These are phyloP conservation scores for Chenopodium suecicum DNA, from an alignment of 148 eudicot genomes.

Conservation along the genomic window DNA sequence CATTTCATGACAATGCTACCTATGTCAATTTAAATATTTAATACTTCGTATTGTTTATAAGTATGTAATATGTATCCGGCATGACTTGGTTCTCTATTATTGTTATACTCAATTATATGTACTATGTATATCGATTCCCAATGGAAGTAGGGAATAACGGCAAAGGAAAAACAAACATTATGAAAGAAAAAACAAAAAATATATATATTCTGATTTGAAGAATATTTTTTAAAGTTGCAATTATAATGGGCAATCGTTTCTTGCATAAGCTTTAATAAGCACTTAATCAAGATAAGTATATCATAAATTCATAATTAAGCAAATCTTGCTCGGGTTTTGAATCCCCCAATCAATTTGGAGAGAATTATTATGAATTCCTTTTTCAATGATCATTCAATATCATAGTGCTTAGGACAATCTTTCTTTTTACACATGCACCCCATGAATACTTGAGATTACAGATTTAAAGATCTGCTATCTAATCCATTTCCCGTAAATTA, in stretches of 20 bases:
- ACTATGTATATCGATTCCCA: too few relatives aligned
- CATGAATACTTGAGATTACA: neutral
- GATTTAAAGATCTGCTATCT: neutral
- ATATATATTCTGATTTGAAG: constrained; percentile 19
- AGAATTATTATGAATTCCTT: neutral
- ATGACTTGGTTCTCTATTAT: too few relatives aligned
- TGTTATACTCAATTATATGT: too few relatives aligned
- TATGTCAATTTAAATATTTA: too few relatives aligned
- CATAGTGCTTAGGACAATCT: neutral
- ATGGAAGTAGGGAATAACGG: too few relatives aligned
- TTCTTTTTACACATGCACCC: neutral
- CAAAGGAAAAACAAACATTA: neutral
- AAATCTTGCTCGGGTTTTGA: constrained; percentile 7
- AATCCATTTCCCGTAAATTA: neutral
- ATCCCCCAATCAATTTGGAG: constrained; percentile 15
- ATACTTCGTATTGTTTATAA: too few relatives aligned
- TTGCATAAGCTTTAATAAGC: neutral
- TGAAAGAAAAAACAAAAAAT: neutral
- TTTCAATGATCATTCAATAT: neutral
- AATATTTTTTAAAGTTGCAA: constrained; percentile 9
- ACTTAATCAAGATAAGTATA: neutral
- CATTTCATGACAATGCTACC: too few relatives aligned
- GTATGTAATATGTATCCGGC: too few relatives aligned
- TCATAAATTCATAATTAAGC: constrained; percentile 1
- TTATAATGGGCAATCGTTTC: constrained; percentile 5